Percentiles rank a stretch among this genome's conserved stretches.
These are phyloP conservation scores for Fomitopsis schrenkii DNA, from an alignment of 1,284 basidiomycete species.

Conservation along the genomic window DNA sequence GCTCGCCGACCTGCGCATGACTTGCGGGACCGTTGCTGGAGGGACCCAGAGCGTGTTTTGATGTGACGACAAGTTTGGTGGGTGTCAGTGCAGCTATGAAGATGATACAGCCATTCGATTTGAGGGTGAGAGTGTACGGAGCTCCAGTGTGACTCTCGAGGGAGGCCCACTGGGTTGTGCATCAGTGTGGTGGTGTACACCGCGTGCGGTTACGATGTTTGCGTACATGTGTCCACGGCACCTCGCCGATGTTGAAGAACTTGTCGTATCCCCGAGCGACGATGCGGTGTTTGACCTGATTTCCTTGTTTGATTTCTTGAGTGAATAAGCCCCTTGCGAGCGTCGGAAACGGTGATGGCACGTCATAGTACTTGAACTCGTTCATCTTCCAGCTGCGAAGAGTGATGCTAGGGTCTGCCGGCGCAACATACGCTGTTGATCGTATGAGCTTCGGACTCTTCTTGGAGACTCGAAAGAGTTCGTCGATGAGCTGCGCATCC, in stretches of 20 bases:
- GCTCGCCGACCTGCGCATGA: conserved; percentile 78
- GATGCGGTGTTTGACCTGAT: conserved; percentile 55
- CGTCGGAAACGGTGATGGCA: conserved; percentile 89
- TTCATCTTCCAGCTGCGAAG: conserved; percentile 94
- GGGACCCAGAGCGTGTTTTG: conserved; percentile 85
- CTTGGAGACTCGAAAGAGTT: conserved; percentile 46
- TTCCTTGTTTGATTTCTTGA: conserved; percentile 33
- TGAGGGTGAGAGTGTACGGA: conserved; percentile 89
- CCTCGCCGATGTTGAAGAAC: conserved; percentile 97
- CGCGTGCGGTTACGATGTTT: neutral
- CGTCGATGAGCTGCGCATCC: conserved; percentile 55
- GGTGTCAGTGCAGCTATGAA: conserved; percentile 88
- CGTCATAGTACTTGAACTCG: conserved; percentile 87
- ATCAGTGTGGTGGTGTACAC: neutral
- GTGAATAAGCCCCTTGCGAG: conserved; percentile 88
- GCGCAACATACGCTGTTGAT: conserved; percentile 48
- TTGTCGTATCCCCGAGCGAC: conserved; percentile 96
- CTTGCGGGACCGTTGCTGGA: conserved; percentile 33
- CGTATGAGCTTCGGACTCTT: conserved; percentile 57
- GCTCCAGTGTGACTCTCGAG: conserved; percentile 69
- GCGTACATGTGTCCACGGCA: conserved; percentile 88
- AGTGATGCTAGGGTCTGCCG: conserved; percentile 46
- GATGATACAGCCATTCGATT: conserved; percentile 98
- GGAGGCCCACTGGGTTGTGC: conserved; percentile 66
- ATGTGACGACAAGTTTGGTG: conserved; percentile 78